These are phyloP conservation scores for Coniochaeta prunicola DNA, from an alignment of 2,329 filamentous ascomycete genomes.

Conservation along the genomic window DNA sequence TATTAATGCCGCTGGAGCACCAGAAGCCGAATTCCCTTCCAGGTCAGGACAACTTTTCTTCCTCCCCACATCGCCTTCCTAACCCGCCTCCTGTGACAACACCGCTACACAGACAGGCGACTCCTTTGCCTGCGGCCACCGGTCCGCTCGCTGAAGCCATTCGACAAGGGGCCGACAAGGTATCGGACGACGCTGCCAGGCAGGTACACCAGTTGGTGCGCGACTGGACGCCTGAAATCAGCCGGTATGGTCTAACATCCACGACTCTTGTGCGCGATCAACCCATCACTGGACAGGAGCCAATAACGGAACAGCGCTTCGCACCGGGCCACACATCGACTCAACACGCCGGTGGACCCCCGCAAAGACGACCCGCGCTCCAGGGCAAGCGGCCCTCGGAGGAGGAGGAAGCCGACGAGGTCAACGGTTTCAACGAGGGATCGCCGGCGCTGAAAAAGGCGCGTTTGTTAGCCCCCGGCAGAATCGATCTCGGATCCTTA, in stretches of 20 bases:
- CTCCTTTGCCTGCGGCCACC: constrained; percentile 6
- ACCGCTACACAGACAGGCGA: constrained; percentile 4
- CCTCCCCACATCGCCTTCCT: background rate
- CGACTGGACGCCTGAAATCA: constrained; percentile 13
- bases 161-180: constrained; percentile 3
- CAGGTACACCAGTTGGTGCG: constrained; percentile 9
- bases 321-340: background rate
- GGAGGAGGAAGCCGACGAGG: constrained; percentile 8
- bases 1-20: constrained; percentile 8
- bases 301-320: constrained; percentile 5
- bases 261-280: constrained; percentile 13
- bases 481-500: constrained; percentile 32
- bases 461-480: constrained; percentile 37
- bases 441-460: constrained; percentile 34
- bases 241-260: constrained; percentile 23
- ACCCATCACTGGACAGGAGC: constrained; percentile 3
- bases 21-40: background rate
- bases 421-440: constrained; percentile 6
- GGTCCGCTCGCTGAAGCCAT: constrained; percentile 10
- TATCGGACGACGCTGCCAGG: constrained; percentile 8
- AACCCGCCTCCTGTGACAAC: background rate
- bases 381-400: constrained; percentile 21
- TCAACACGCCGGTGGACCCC: background rate
- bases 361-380: constrained; percentile 6
- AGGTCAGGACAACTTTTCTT: background rate